Percentiles rank a stretch among this genome's conserved stretches.
phyloP scores from a whole-genome alignment of 345 rosid species.

The Syzygium aqueum region DNA sequence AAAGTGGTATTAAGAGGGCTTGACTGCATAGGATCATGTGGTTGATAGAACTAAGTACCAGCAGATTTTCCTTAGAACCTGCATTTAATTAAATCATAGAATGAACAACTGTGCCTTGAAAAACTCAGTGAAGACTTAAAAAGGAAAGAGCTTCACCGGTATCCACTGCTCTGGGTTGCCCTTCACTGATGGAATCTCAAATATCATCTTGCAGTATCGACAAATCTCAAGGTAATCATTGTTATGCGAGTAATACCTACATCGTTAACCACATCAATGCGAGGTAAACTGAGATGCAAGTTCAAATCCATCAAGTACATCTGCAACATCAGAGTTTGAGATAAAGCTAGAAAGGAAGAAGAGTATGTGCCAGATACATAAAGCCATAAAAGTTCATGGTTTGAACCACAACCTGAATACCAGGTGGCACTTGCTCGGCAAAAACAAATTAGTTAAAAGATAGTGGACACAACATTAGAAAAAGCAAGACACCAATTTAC shows the following conservation, averaged over 20 bases:
- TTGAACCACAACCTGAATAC: too few species aligned
- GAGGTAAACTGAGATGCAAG: not conserved
- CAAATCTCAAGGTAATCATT: conserved; percentile 83
- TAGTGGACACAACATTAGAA: not conserved
- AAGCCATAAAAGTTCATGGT: not conserved
- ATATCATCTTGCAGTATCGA: conserved; percentile 78
- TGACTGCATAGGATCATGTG: conserved; percentile 78
- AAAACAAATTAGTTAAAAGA: not conserved
- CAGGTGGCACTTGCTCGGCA: not conserved
- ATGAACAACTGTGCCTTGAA: not conserved
- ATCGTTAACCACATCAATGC: not conserved
- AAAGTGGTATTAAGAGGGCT: conserved; percentile 70
- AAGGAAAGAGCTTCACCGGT: conserved; percentile 30
- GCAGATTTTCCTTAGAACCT: conserved; percentile 74
- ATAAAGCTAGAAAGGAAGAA: not conserved
- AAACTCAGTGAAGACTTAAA: not conserved
- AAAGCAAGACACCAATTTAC: conserved; percentile 7
- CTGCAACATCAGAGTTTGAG: not conserved
- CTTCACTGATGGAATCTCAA: conserved; percentile 66
- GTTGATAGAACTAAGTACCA: too few species aligned
- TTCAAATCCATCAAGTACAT: not conserved
- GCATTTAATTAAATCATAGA: not conserved
- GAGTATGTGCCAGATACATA: not conserved
- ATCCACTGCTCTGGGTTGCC: conserved; percentile 63
- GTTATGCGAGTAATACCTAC: conserved; percentile 63